These are phyloP conservation scores for Aspergillus tubingensis DNA, from an alignment of 2,329 filamentous ascomycete genomes.

Conservation along the genomic window DNA sequence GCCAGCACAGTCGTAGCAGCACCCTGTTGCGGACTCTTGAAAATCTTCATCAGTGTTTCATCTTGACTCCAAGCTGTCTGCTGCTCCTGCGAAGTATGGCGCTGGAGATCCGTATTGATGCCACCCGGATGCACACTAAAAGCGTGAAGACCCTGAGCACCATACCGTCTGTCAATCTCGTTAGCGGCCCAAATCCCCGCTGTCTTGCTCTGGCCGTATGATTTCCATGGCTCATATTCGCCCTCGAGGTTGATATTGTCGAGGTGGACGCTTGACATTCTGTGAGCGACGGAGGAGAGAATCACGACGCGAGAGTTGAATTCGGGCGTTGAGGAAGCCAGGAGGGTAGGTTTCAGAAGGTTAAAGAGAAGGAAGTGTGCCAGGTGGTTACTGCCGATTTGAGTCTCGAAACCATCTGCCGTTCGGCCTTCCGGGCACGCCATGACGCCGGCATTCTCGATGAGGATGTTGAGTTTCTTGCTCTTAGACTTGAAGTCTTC, in stretches of 20 bases:
- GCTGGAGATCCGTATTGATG: constrained; percentile 1
- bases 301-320: constrained; percentile 53
- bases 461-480: constrained; percentile 28
- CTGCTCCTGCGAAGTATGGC: constrained; percentile 8
- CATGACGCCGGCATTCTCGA: constrained; percentile 52
- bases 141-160: constrained; percentile 47
- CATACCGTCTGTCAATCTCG: constrained; percentile 54
- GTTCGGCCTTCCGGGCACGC: constrained; percentile 35
- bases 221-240: constrained; percentile 36
- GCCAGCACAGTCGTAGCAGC: constrained; percentile 2
- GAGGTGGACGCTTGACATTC: constrained; percentile 29
- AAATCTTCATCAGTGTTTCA: not conserved
- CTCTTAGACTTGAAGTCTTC: constrained; percentile 12
- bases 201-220: constrained; percentile 55
- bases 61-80: too few species aligned
- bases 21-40: constrained; percentile 5
- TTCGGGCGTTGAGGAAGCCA: constrained; percentile 28
- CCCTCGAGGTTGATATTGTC: constrained; percentile 38
- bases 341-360: constrained; percentile 43
- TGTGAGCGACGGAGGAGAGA: constrained; percentile 50
- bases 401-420: constrained; percentile 47
- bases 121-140: constrained; percentile 50
- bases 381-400: constrained; percentile 57
- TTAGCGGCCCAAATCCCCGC: constrained; percentile 56
- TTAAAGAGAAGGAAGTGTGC: constrained; percentile 56